Conservation (phyloP, 1,139 yeast genomes). For the Geotrichum candidum region DNA sequence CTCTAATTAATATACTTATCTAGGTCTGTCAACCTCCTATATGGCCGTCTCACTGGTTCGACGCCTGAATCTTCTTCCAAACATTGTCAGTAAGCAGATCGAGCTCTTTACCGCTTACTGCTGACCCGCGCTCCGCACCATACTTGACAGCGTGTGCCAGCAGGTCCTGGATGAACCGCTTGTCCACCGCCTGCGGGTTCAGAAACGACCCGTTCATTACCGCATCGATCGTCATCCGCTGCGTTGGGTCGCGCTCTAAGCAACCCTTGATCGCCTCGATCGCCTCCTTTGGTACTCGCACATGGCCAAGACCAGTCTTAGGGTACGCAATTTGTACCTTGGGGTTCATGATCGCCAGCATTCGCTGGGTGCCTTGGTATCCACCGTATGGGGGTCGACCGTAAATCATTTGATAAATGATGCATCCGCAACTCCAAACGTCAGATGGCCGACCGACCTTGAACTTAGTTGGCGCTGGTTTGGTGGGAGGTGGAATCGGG, state of each 20-base stretch:
- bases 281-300: conserved; percentile 59
- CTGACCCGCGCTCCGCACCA: conserved; percentile 47
- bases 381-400: conserved; percentile 89
- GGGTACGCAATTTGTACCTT: conserved; percentile 72
- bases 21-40: too few relatives aligned
- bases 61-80: conserved; percentile 35
- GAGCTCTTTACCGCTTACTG: conserved; percentile 39
- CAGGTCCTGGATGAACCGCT: conserved; percentile 59
- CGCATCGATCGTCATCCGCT: conserved; percentile 60
- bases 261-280: conserved; percentile 71
- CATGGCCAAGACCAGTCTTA: conserved; percentile 54
- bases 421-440: conserved; percentile 97
- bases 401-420: conserved; percentile 89
- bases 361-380: conserved; percentile 70
- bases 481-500: conserved; percentile 18
- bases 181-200: conserved; percentile 67
- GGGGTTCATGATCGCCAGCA: conserved; percentile 83
- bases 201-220: conserved; percentile 59
- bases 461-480: conserved; percentile 38
- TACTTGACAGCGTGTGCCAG: conserved; percentile 71
- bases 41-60: background rate
- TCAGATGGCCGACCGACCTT: conserved; percentile 94
- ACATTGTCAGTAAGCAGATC: conserved; percentile 48
- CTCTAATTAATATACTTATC: too few relatives aligned
- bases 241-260: conserved; percentile 62